Base-by-base conservation (phyloP, 2,329 filamentous ascomycete genomes). In the Fusarium albidum region DNA sequence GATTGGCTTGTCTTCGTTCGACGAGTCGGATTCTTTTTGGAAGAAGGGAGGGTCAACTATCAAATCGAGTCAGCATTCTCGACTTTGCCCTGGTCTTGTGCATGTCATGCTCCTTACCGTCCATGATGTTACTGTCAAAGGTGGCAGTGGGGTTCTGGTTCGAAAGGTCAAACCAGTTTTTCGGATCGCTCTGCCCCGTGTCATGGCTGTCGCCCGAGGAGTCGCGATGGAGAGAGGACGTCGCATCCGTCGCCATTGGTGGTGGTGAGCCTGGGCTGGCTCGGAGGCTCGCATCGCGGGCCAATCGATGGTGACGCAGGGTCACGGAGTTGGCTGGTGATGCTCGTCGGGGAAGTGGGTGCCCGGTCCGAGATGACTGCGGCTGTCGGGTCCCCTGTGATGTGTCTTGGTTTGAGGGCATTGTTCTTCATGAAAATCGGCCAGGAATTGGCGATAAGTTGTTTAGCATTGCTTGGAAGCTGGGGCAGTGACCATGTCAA, bases 41-140 rank as follows among this genome's bases (percentile, higher is more conserved):
- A 77, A 84, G 46, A 84, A 85, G 0, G 82, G 82, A 4, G 82
- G 79, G 35, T 84, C 81, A 13, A 82, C 75, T 79, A 10, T 37
- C 17, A 3, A 38, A 17, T 27, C 3, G 9, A 9, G 14, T 66
- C 14, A 63, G 56, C 31, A 13, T 27, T 9, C 2, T 17, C 31
- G 12, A n/a, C 11, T 14, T 18, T 37, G 9, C 12, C 25, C 4
- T 6, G 29, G 28, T 9, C n/a, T 28, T 17, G 21, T 14, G 9
- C 8, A 26, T 3, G 8, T 41, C 5, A n/a, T 7, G 10, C 9
- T 2, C 39, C 70, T 64, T 64, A 79, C 78, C 74, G 60, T 84
- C 81, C 79, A 84, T 83, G 4, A 70, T 61, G 15, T 65, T 70
- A 18, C 73, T 70, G 26, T 79, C 74, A 39, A 76, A 76, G 0